Conservation (phyloP, 2,329 filamentous ascomycete species). For the Stachybotrys echinatus region DNA sequence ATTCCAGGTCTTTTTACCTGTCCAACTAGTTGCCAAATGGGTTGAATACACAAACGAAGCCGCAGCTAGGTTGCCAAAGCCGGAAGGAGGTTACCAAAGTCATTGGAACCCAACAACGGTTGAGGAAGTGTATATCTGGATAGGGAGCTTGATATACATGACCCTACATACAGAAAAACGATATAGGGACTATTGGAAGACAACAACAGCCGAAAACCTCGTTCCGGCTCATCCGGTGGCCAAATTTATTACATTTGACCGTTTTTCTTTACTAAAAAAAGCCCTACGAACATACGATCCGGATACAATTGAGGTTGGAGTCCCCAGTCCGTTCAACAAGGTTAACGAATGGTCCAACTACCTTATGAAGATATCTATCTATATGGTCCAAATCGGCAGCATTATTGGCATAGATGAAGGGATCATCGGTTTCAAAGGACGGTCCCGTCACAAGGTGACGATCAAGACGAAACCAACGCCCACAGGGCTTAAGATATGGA, state of each 20-base stretch:
- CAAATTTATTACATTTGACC: background rate
- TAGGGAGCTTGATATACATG: too few relatives aligned
- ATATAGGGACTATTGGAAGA: too few relatives aligned
- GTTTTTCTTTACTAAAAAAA: conserved; percentile 1
- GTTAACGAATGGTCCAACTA: conserved; percentile 1
- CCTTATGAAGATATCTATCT: background rate
- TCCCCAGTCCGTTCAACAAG: background rate
- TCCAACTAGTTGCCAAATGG: conserved; percentile 1
- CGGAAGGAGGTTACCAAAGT: too few relatives aligned
- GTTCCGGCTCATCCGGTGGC: background rate
- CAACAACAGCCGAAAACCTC: too few relatives aligned
- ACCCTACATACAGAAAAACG: too few relatives aligned
- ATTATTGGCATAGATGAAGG: background rate
- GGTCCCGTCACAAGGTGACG: background rate
- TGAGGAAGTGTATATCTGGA: too few relatives aligned
- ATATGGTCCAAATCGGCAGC: background rate
- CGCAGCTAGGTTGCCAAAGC: background rate
- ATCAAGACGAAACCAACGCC: conserved; percentile 2
- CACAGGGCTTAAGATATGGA: conserved; percentile 5
- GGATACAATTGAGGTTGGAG: background rate
- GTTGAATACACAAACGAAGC: background rate
- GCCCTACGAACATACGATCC: background rate
- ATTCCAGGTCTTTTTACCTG: conserved; percentile 3
- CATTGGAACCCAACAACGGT: too few relatives aligned
- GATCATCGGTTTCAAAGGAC: conserved; percentile 2